Conservation (phyloP, 148 eudicot species). For the Fagopyrum esculentum region DNA sequence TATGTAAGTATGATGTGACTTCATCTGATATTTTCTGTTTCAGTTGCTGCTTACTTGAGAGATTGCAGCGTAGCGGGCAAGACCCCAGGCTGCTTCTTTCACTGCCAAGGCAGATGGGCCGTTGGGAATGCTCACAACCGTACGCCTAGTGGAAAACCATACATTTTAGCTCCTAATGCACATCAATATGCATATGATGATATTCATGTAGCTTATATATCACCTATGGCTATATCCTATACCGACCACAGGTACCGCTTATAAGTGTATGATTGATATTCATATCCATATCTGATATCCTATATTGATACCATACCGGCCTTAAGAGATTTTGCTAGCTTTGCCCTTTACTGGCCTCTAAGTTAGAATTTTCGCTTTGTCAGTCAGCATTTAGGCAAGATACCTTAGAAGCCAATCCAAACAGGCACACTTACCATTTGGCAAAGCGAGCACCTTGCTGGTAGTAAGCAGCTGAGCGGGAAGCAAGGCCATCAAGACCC, state of each 20-base stretch:
- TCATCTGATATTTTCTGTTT: not conserved
- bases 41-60: constrained; percentile 47
- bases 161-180: too few species aligned
- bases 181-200: too few species aligned
- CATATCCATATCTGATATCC: too few species aligned
- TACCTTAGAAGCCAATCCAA: not conserved
- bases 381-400: not conserved
- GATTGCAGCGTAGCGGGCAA: constrained; percentile 90
- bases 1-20: not conserved
- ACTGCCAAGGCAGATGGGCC: constrained; percentile 92
- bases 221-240: too few species aligned
- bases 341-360: too few species aligned
- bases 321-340: too few species aligned
- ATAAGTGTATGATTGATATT: too few species aligned
- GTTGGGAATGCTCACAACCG: constrained; percentile 97
- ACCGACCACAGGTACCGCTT: too few species aligned
- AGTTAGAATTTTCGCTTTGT: not conserved
- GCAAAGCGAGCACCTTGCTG: constrained; percentile 96
- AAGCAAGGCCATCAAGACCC: constrained; percentile 95
- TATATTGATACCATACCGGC: too few species aligned
- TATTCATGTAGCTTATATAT: too few species aligned
- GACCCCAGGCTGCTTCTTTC: constrained; percentile 96
- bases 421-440: constrained; percentile 51
- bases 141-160: constrained; percentile 49
- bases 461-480: constrained; percentile 86